These are phyloP conservation scores for Lagerstroemia speciosa DNA, from an alignment of 345 rosid genomes.

Conservation along the genomic window DNA sequence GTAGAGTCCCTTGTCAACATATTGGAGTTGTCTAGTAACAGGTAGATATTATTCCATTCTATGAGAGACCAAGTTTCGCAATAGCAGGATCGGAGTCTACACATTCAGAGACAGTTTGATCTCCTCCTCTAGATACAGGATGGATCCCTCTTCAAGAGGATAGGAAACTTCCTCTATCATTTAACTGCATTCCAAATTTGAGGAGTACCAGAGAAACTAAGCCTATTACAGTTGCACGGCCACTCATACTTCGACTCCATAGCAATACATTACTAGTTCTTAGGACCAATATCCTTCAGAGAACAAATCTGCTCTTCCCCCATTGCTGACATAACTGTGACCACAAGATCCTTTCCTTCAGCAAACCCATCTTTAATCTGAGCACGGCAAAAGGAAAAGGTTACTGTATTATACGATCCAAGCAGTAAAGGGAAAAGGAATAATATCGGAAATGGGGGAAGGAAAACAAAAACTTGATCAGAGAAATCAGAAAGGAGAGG, in stretches of 20 bases:
- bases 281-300: no score
- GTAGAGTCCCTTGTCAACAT: no score
- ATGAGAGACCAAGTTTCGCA: no score
- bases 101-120: neutral
- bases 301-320: no score
- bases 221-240: slow-evolving; percentile 59
- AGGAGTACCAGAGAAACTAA: slow-evolving; percentile 7
- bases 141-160: no score
- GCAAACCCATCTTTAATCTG: no score
- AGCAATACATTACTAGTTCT: no score
- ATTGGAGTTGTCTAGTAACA: no score
- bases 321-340: no score
- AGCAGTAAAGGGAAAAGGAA: neutral
- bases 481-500: neutral
- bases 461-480: neutral
- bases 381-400: neutral
- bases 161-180: neutral
- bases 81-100: neutral
- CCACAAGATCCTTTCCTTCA: no score
- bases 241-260: no score
- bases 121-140: neutral
- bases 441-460: neutral
- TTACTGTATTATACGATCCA: neutral
- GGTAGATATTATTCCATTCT: no score
- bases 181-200: neutral